Evolutionary conservation across 1,139 yeast genomes (phyloP), one percentile per base, ranked within the genome.

Genomic region (Kurtzmaniella quercitrusa): DNA sequence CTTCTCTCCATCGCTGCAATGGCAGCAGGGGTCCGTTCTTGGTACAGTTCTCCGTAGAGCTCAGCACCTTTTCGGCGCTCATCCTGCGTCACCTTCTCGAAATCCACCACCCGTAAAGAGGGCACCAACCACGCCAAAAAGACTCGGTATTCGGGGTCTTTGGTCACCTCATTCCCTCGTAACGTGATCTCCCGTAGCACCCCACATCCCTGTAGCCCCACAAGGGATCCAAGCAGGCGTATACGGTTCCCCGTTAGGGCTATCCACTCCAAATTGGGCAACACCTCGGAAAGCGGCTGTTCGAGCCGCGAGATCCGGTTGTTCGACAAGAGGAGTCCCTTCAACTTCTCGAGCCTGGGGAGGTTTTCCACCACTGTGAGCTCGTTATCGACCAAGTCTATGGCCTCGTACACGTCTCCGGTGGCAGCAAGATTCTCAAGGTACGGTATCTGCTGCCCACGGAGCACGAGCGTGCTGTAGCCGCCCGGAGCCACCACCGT

Each of bases 341-440:
- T 69, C 18, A 83, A 58, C 33, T 75, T 69, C 9, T 51, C 42
- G 40, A 81, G 59, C 11, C 52, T 50, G 0, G 89, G 87, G 16
- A 84, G 62, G 44, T 73, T 73, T 7, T 77, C 72, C 14, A 88
- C 56, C 14, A 71, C 73, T 2, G 75, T 63, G 16, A 87, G 62
- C 34, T 77, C 82, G 59, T 88, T 88, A 57, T 82, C 80, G 4
- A 88, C 75, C 37, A 87, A 60, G 59, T 88, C 95, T 7, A 87
- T 65, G 17, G 79, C 77, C 44, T 77, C 79, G 51, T 70, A 69
- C 44, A 55, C 55, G 49, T 67, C 63, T 34, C 59, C 58, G 11
- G 72, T 63, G 21, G 57, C 57, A 15, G 62, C 63, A 15, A 69
- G 53, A 47, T 69, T 68, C 45, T 70, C 77, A 25, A 73, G 54